Evolutionary conservation across 352 stramenopile genomes (phyloP), one percentile per base, ranked within the genome.

Genomic region (Blastocystis hominis): DNA sequence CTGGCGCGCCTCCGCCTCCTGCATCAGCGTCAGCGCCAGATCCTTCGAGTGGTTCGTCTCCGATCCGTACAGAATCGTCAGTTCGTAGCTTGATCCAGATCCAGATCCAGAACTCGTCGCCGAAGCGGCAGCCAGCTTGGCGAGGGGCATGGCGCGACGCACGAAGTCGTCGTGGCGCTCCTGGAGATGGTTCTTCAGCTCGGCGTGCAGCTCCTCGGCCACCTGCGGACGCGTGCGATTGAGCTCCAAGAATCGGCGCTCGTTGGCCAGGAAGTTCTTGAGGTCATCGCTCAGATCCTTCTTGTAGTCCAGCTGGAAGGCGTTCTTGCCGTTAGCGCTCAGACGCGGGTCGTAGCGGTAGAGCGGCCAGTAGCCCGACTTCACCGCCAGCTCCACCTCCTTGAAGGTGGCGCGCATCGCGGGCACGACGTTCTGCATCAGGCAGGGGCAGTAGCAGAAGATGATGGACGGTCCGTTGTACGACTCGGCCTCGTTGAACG

Each of bases 391-490:
- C 36, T 91, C 91, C 30, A 92, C 95, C 86, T 96, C 94, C 88
- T 95, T 92, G 89, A 94, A 93, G 90, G 93, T 94, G 88, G 93
- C 91, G 20, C 59, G 64, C 76, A 80, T 75, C 13, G 76, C 89
- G 15, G 90, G 88, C 6, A 90, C 70, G 10, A 92, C 88, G 80
- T 91, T 87, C 70, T 92, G 91, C n/a, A 91, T 91, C 69, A 93
- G 91, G 50, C 91, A 93, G 44, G 94, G 94, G 0, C 93, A 91
- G 84, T 97, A 97, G 17, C 93, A 93, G 54, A 97, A 90, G 40
- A 97, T 91, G 89, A 97, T 95, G 10, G 93, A 95, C 86, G 94
- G 94, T 44, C 93, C 94, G 76, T 95, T 90, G 76, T 96, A 94
- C 1, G 92, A 91, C 89, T 96, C 93, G 17, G 93, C 94, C 89